Conservation (phyloP, 2,329 filamentous ascomycete genomes). For the Biscogniauxia mediterranea region DNA sequence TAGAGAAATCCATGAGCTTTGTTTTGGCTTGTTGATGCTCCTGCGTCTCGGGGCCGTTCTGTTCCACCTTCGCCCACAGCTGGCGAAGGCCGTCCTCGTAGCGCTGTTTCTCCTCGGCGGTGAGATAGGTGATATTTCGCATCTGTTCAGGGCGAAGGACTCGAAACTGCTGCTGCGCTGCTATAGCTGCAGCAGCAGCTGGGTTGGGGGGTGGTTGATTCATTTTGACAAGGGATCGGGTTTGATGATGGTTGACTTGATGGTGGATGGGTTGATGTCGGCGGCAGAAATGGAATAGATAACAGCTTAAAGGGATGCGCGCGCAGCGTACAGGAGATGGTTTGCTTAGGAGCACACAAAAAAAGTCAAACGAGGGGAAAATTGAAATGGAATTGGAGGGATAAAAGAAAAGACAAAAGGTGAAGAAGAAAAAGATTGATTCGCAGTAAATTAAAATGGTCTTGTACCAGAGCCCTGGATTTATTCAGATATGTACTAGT, state of each 20-base stretch:
- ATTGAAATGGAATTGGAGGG: too few species aligned
- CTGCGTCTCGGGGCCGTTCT: slow-evolving; percentile 43
- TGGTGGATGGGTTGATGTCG: background rate
- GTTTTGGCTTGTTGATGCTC: slow-evolving; percentile 51
- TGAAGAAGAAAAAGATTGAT: too few species aligned
- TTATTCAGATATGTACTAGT: too few species aligned
- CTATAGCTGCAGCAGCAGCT: slow-evolving; percentile 6
- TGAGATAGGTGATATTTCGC: slow-evolving; percentile 48
- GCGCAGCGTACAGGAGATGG: too few species aligned
- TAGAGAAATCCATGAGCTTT: slow-evolving; percentile 61
- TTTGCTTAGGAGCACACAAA: too few species aligned
- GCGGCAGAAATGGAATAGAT: background rate
- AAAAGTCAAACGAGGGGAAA: too few species aligned
- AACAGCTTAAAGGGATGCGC: too few species aligned
- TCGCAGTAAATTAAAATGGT: too few species aligned
- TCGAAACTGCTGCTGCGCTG: slow-evolving; percentile 14
- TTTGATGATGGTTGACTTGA: background rate
- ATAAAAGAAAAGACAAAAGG: too few species aligned
- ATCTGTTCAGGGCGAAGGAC: slow-evolving; percentile 50
- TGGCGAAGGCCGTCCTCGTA: slow-evolving; percentile 56
- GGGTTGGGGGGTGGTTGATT: slow-evolving; percentile 23
- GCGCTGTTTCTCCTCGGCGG: slow-evolving; percentile 54
- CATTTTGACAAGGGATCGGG: slow-evolving; percentile 10
- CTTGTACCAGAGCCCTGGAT: too few species aligned
- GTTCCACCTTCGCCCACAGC: slow-evolving; percentile 51